phyloP scores from a whole-genome alignment of 2,329 filamentous ascomycete species.

The Botrytis pseudocinerea region DNA sequence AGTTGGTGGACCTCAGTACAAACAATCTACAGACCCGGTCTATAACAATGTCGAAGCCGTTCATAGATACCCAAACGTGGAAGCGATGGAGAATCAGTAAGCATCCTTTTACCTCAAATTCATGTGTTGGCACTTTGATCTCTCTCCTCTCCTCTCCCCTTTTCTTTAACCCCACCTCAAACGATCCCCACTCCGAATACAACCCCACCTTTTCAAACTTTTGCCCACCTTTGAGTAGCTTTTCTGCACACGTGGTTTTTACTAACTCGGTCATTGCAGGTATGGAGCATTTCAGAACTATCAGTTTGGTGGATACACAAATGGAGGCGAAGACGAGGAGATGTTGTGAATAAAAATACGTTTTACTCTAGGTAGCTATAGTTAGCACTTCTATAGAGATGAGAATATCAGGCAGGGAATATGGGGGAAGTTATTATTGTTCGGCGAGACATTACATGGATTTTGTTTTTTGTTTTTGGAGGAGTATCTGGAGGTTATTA shows the following conservation, averaged over 20 bases:
- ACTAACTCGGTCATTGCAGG: conserved; percentile 12
- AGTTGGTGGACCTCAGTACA: conserved; percentile 48
- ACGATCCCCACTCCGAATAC: conserved; percentile 7
- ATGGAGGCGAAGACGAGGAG: conserved; percentile 39
- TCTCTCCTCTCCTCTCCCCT: not conserved
- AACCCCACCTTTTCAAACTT: not conserved
- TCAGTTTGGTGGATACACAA: conserved; percentile 32
- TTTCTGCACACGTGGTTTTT: not conserved
- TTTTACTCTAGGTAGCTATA: conserved; percentile 33
- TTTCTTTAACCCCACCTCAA: conserved; percentile 8
- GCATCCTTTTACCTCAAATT: not conserved
- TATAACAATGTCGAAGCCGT: conserved; percentile 48
- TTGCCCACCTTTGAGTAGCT: not conserved
- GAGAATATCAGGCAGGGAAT: conserved; percentile 16
- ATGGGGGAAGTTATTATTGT: conserved; percentile 21
- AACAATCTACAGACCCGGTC: conserved; percentile 66
- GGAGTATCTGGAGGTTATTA: conserved; percentile 7
- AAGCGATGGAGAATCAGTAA: conserved; percentile 40
- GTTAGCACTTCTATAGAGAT: conserved; percentile 31
- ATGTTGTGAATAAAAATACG: conserved; percentile 40
- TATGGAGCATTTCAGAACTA: conserved; percentile 36
- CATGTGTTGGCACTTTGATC: not conserved
- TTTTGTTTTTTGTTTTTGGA: conserved; percentile 2
- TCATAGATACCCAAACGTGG: conserved; percentile 35
- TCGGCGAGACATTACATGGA: conserved; percentile 9